Base-by-base conservation (phyloP, 108 stramenopile species). In the Stephanodiscus triporus region DNA sequence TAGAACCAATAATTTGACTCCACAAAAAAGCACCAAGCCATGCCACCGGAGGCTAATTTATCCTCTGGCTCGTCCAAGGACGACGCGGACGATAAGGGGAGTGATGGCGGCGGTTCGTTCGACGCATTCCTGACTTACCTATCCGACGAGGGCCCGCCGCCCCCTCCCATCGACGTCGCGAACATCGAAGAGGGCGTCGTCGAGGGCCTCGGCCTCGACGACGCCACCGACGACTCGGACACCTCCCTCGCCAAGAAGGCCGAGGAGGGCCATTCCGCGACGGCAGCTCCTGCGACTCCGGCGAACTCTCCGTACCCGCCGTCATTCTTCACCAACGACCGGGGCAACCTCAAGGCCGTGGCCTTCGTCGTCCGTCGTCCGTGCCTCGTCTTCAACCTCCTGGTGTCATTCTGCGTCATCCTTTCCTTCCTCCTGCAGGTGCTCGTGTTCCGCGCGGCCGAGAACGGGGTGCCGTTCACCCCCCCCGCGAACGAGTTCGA, bases 331-430 rank as follows among this genome's bases (percentile, higher is more conserved):
- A 43, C 83, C 16, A 78, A 86, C 61, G 70, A 80, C 14, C 67
- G 72, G 6, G 86, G 83, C 57, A 87, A 87, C 51, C 71, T 87
- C 16, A 84, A 81, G 50, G 73, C 77, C 24, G 86, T 87, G 60
- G 84, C 84, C 63, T 38, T 79, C 11, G 73, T 87, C 1, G 70
- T 84, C 9, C 76, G 80, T 11, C 24, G 50, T 27, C 86, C 86
- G 2, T 71, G 68, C 51, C 14, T 27, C 37, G 58, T 82, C 49
- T 84, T 87, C 49, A 37, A 53, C 50, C 24, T 65, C 56, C 27
- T 84, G 9, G 51, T 87, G 14, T 36, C 22, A 9, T 13, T 81
- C 23, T 84, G 83, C 81, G 9, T 87, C 50, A 24, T 54, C 22
- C 42, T 87, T 13, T 50, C 83, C 11, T 68, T 72, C 19, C 53